Evolutionary conservation across 805 yeast genomes (phyloP), one percentile per base, ranked within the genome.

Genomic region (Candida jianshihensis): DNA sequence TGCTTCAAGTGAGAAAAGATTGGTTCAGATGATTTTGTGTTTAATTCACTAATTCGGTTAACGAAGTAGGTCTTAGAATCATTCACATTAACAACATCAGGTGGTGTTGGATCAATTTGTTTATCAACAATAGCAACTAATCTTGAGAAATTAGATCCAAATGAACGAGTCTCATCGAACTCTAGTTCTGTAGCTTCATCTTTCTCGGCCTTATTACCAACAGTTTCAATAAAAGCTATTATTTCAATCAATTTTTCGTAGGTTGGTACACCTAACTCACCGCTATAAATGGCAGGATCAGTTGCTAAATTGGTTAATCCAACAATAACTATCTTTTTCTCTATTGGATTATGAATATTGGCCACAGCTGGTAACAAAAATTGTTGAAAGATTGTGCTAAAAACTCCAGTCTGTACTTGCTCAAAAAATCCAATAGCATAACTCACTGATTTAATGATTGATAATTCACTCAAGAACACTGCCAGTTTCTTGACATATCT

Each of bases 131-230:
- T 78, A 3, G 83, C 72, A 1, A 72, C 75, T 40, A 92, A 66
- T 51, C 73, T 78, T 35, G 94, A 84, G 59, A 75, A 92, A 35
- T 80, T 76, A 0, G 96, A 81, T 2, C 97, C 97, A 60, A 89
- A 92, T 3, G 92, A 68, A 1, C 88, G 61, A 34, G 81, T 71
- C 42, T 88, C 95, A 35, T 82, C 88, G 21, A 72, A 49, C 45
- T 80, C 81, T 28, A 64, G 57, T 4, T 60, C 64, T 2, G 60
- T 68, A 31, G 65, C 43, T 33, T 59, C 64, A 28, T 67, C 63
- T n/a, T 50, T 48, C 15, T 57, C 64, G 27, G 58, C 40, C 31
- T 59, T 58, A 19, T 47, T 42, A 16, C 45, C 42, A 10, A 57
- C 60, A 31, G 66, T 60, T 28, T 71, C 59, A 33, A 63, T 63